Conservation (phyloP, 2,329 filamentous ascomycete genomes). For the Epichloe sylvatica region DNA sequence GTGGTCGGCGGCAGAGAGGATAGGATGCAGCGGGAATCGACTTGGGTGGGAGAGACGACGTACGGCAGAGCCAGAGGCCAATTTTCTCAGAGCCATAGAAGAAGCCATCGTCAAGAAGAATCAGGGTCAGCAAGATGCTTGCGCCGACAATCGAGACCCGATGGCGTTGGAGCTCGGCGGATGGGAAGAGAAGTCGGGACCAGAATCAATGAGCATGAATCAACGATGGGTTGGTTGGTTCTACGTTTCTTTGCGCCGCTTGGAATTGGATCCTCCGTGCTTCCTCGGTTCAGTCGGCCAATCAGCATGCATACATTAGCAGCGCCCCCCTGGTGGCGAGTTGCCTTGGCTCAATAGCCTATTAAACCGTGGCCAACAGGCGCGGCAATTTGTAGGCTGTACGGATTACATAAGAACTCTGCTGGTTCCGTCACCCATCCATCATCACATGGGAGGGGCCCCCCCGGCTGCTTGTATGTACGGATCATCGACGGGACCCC, state of each 20-base stretch:
- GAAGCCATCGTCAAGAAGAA: constrained; percentile 38
- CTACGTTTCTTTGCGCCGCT: constrained; percentile 13
- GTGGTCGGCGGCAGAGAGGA: neutral
- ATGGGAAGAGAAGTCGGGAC: neutral
- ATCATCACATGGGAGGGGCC: neutral
- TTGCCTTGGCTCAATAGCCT: constrained; percentile 4
- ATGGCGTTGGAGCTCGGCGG: constrained; percentile 1
- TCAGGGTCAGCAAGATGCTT: constrained; percentile 19
- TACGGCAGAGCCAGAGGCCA: constrained; percentile 42
- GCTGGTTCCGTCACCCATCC: neutral
- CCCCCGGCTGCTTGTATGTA: neutral
- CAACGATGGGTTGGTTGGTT: constrained; percentile 2
- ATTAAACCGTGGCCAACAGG: constrained; percentile 1
- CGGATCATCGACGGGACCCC: neutral
- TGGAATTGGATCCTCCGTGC: constrained; percentile 9
- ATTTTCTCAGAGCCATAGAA: constrained; percentile 39
- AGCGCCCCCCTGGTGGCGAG: neutral
- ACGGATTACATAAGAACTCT: too few relatives aligned
- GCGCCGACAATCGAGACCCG: constrained; percentile 10
- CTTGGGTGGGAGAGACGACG: constrained; percentile 18
- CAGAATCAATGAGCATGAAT: constrained; percentile 6
- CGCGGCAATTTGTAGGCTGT: neutral
- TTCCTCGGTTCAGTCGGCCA: constrained; percentile 23
- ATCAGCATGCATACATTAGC: constrained; percentile 15
- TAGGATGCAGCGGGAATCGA: neutral